phyloP scores from a whole-genome alignment of 208 protist genomes.

The Leishmania lainsoni region DNA sequence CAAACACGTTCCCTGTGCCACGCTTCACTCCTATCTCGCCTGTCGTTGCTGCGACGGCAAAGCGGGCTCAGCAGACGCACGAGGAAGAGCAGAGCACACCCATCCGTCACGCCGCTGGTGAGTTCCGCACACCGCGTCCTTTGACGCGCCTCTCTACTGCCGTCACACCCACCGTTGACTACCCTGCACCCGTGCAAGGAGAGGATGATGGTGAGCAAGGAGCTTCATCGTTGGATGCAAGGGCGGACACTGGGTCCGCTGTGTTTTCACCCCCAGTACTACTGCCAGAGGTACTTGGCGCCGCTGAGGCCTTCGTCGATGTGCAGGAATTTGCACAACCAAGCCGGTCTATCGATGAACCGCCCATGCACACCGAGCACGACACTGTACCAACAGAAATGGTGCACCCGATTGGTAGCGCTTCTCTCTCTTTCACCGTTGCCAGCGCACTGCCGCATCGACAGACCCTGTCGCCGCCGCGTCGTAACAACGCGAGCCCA shows the following conservation, averaged over 20 bases:
- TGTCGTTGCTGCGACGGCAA: neutral
- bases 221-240: neutral
- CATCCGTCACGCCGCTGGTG: slow-evolving; percentile 17
- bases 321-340: neutral
- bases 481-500: slow-evolving; percentile 21
- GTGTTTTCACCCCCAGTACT: neutral
- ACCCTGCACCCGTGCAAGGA: neutral
- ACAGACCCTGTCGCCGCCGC: slow-evolving; percentile 8
- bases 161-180: slow-evolving; percentile 5
- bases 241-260: neutral
- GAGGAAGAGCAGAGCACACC: slow-evolving; percentile 21
- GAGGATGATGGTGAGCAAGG: neutral
- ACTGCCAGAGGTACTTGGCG: neutral
- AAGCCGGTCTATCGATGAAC: neutral
- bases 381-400: neutral
- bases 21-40: slow-evolving; percentile 26
- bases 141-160: slow-evolving; percentile 21
- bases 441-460: neutral
- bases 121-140: slow-evolving; percentile 44
- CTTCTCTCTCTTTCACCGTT: too few species aligned
- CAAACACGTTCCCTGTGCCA: slow-evolving; percentile 31
- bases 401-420: neutral
- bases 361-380: neutral
- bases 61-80: neutral
- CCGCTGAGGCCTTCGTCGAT: neutral